Base-by-base conservation (phyloP, 1,284 basidiomycete genomes). In the Marasmius fiardii region DNA sequence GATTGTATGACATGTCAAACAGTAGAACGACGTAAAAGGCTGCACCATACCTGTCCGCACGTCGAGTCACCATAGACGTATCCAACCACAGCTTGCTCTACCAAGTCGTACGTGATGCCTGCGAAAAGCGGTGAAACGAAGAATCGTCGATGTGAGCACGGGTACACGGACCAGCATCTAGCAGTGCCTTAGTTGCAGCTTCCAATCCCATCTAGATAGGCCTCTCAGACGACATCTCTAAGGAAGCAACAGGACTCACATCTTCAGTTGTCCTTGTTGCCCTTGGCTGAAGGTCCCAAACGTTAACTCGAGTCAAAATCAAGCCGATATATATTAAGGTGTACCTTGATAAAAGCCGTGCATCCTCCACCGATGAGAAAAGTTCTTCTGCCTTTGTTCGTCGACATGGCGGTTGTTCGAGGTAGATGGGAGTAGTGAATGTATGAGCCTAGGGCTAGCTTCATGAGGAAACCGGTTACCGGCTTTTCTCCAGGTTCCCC, bases 1-100 rank as follows among this genome's bases (percentile, higher is more conserved):
- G 37, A 50, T 37, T 35, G 54, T 6, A 33, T 12, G 49, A 50
- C 44, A 39, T 21, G 21, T 31, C 21, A 31, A 49, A 18, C 14
- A 37, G 28, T 26, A 8, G 23, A 26, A 33, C 21, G 10, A 43
- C 31, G 54, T 35, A 31, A 14, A 54, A n/a, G 8, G 28, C 34
- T n/a, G 39, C 18, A 37, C 43, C 69, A 31, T 64, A 83, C 86
- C 72, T 94, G 92, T 20, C 92, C 92, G 61, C 81, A 81, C 0
- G 90, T 92, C 41, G 88, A 90, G 65, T 92, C 90, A 3, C 88
- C 89, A 61, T 85, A 91, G 65, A 82, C 85, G 68, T 86, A 92
- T 16, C 91, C 92, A n/a, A 89, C 91, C 60, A 77, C 86, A 0
- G 91, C 93, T 33, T 80, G 82, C 66, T 94, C 78, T 31, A 95